Evolutionary conservation across 2,329 filamentous ascomycete genomes (phyloP).

Genomic region (Ilyonectria robusta): DNA sequence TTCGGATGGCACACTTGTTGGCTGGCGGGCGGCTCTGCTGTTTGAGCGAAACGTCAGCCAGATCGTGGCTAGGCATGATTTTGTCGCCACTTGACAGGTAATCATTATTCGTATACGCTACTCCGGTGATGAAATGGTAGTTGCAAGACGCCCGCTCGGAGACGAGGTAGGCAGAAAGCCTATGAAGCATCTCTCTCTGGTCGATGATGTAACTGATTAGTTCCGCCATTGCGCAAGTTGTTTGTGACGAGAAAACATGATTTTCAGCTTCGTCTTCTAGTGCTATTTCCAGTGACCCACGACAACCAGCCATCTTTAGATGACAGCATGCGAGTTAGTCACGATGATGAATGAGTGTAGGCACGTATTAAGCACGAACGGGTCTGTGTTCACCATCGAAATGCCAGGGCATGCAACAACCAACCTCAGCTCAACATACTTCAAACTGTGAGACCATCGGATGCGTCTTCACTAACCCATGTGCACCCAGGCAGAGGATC

Average conservation of each 20-base stretch:
- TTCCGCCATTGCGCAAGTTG: no score
- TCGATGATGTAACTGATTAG: no score
- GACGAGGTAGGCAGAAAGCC: no score
- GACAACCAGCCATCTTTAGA: not conserved
- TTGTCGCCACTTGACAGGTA: not conserved
- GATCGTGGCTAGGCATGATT: not conserved
- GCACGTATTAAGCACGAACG: not conserved
- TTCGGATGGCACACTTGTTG: conserved; percentile 6
- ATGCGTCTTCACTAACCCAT: not conserved
- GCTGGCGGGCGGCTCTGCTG: not conserved
- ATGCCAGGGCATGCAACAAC: not conserved
- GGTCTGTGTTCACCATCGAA: no score
- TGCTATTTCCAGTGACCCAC: not conserved
- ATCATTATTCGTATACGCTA: not conserved
- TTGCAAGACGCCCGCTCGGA: no score
- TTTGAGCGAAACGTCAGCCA: not conserved
- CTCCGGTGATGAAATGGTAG: not conserved
- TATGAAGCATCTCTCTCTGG: no score
- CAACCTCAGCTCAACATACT: not conserved
- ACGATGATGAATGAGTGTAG: not conserved
- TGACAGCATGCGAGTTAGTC: not conserved
- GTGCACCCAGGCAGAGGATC: not conserved
- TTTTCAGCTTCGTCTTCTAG: not conserved
- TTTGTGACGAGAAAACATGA: no score
- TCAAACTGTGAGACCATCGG: not conserved